A percentile compares a stretch with the other conserved stretches of the same genome.
Conservation (phyloP, 2,329 filamentous ascomycete species). For the Aspergillus sp. region DNA sequence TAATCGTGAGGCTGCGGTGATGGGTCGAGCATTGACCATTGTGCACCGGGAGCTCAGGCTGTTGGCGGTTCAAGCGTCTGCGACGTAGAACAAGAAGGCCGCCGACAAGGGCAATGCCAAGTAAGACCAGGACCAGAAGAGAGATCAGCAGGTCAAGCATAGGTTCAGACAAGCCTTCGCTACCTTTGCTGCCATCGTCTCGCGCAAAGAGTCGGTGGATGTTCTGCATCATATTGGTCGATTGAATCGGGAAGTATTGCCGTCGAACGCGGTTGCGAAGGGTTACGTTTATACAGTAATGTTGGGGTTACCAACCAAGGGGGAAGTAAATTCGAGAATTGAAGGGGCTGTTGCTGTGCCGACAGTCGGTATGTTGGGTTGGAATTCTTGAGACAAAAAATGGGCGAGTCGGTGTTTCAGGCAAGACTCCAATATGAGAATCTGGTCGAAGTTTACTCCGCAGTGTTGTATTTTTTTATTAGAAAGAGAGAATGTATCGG, state of each 20-base stretch:
- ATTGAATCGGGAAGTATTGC: background rate
- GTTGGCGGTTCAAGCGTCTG: constrained; percentile 54
- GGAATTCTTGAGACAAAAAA: constrained; percentile 1
- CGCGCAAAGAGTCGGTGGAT: constrained; percentile 53
- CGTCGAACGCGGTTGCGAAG: background rate
- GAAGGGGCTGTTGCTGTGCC: constrained; percentile 2
- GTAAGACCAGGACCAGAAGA: constrained; percentile 73
- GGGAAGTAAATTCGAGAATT: constrained; percentile 13
- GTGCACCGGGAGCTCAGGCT: constrained; percentile 65
- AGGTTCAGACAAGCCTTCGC: constrained; percentile 55
- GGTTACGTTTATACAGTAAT: constrained; percentile 1
- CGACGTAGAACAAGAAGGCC: constrained; percentile 72
- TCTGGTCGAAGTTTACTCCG: background rate
- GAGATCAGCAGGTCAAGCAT: constrained; percentile 77
- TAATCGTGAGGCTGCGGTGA: constrained; percentile 60
- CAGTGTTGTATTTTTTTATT: constrained; percentile 3
- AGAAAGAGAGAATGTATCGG: constrained; percentile 21
- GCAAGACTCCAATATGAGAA: background rate
- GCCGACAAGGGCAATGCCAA: constrained; percentile 67
- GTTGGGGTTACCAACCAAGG: constrained; percentile 4
- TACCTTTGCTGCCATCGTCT: constrained; percentile 42
- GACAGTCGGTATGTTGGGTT: background rate
- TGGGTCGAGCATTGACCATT: constrained; percentile 55
- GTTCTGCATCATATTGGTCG: constrained; percentile 28
- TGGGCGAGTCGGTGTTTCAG: background rate